Evolutionary conservation across 208 protist genomes (phyloP).

Genomic region (Leptomonas seymouri): DNA sequence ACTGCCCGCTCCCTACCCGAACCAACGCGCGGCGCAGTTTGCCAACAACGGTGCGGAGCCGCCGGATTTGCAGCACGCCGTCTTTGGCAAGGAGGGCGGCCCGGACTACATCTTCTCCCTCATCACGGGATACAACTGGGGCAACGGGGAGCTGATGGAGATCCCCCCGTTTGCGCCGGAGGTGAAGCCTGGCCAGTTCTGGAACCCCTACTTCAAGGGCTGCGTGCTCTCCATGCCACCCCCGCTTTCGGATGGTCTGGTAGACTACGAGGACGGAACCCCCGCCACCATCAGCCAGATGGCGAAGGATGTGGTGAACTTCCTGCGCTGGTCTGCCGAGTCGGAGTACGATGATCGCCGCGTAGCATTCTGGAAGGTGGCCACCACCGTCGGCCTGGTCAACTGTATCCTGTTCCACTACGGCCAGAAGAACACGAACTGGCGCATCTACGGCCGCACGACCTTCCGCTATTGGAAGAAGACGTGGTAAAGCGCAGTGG

Average conservation of each 20-base stretch:
- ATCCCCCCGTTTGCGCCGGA: constrained; percentile 86
- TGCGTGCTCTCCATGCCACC: constrained; percentile 97
- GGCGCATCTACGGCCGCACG: constrained; percentile 88
- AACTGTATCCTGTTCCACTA: constrained; percentile 87
- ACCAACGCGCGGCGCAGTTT: constrained; percentile 96
- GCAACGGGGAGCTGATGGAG: constrained; percentile 91
- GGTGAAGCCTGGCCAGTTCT: constrained; percentile 93
- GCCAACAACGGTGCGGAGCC: constrained; percentile 98
- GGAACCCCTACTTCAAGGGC: constrained; percentile 99
- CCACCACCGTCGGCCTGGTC: constrained; percentile 79
- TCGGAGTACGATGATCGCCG: constrained; percentile 90
- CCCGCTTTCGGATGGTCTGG: constrained; percentile 94
- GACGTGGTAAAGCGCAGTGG: constrained; percentile 51
- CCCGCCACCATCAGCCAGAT: constrained; percentile 97
- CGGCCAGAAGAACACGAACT: constrained; percentile 88
- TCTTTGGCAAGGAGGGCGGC: constrained; percentile 95
- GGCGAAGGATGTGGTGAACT: constrained; percentile 97
- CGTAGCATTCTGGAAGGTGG: constrained; percentile 86
- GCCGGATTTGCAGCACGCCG: constrained; percentile 97
- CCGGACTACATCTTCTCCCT: constrained; percentile 98
- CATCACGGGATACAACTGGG: constrained; percentile 97
- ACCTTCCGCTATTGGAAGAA: constrained; percentile 94
- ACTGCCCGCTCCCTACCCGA: constrained; percentile 96
- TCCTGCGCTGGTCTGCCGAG: constrained; percentile 92
- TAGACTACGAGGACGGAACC: constrained; percentile 99